Conservation (phyloP, 2,329 filamentous ascomycete genomes). For the Diaporthe nobilis region DNA sequence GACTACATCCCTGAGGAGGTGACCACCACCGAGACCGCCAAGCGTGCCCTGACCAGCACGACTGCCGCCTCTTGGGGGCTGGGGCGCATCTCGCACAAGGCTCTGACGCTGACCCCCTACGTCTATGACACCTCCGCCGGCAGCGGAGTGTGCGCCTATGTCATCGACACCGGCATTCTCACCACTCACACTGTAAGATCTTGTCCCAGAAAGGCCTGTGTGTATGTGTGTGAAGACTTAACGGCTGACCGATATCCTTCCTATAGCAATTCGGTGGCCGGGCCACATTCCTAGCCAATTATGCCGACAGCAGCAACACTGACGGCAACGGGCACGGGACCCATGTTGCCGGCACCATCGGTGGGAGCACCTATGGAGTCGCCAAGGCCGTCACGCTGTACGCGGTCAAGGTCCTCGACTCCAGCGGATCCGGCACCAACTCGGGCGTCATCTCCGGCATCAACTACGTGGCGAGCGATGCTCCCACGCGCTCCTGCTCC, state of each 20-base stretch:
- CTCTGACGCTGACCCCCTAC: slow-evolving; percentile 41
- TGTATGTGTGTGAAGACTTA: background rate
- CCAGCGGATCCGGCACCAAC: slow-evolving; percentile 24
- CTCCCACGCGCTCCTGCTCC: background rate
- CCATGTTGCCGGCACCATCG: slow-evolving; percentile 51
- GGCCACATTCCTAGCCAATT: slow-evolving; percentile 50
- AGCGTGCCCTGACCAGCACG: slow-evolving; percentile 18
- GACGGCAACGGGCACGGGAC: slow-evolving; percentile 51
- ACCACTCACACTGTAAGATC: slow-evolving; percentile 49
- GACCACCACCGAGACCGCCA: slow-evolving; percentile 14
- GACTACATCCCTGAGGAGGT: slow-evolving; percentile 20
- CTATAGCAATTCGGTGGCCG: slow-evolving; percentile 47
- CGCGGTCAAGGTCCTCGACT: slow-evolving; percentile 50
- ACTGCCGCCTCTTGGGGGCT: slow-evolving; percentile 47
- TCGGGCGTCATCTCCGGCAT: slow-evolving; percentile 45
- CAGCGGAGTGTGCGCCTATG: slow-evolving; percentile 54
- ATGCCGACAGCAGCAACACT: slow-evolving; percentile 44
- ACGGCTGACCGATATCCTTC: background rate
- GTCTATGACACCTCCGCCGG: slow-evolving; percentile 47
- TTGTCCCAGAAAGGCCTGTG: background rate
- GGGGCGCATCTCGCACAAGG: slow-evolving; percentile 47
- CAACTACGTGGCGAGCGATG: slow-evolving; percentile 40
- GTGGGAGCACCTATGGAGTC: slow-evolving; percentile 50
- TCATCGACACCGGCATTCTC: slow-evolving; percentile 62
- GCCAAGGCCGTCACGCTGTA: slow-evolving; percentile 50